These are phyloP conservation scores for Alternaria atra DNA, from an alignment of 2,329 filamentous ascomycete genomes.

Conservation along the genomic window DNA sequence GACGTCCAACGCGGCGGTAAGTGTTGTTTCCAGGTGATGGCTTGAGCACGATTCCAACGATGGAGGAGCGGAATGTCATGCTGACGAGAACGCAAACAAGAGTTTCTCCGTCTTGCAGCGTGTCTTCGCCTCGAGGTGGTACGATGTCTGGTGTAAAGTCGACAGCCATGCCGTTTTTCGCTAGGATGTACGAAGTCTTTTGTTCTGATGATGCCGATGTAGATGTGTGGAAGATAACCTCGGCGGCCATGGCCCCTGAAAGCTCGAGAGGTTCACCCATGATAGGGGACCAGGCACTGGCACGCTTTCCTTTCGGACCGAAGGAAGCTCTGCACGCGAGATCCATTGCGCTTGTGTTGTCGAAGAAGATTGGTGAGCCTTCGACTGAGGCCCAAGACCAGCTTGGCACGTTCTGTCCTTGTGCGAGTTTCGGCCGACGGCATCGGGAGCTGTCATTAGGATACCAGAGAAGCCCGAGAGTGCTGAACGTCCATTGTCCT, in stretches of 20 bases:
- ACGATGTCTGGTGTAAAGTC: conserved; percentile 47
- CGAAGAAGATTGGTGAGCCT: conserved; percentile 48
- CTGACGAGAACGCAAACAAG: conserved; percentile 45
- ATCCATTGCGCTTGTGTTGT: conserved; percentile 49
- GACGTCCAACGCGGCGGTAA: conserved; percentile 46
- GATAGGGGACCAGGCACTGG: conserved; percentile 42
- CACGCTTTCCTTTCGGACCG: conserved; percentile 31
- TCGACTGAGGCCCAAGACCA: conserved; percentile 51
- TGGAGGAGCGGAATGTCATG: conserved; percentile 50
- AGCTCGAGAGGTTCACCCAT: conserved; percentile 41
- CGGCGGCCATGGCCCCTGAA: conserved; percentile 46
- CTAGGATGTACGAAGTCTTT: conserved; percentile 33
- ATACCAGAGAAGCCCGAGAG: conserved; percentile 48
- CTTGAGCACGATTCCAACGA: conserved; percentile 46
- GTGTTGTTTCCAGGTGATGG: conserved; percentile 24
- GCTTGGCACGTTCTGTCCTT: conserved; percentile 39
- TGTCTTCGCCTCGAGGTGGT: conserved; percentile 38
- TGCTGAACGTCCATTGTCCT: conserved; percentile 50
- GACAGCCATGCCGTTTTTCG: conserved; percentile 40
- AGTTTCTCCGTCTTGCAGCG: conserved; percentile 38
- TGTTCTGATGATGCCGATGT: conserved; percentile 5
- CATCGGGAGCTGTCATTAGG: conserved; percentile 41
- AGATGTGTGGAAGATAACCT: conserved; percentile 36
- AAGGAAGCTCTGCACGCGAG: conserved; percentile 45
- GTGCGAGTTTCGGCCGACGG: conserved; percentile 30